Evolutionary conservation across 2,329 filamentous ascomycete species (phyloP), one percentile per base, ranked within the genome.

Genomic region (Daldinia sp.): DNA sequence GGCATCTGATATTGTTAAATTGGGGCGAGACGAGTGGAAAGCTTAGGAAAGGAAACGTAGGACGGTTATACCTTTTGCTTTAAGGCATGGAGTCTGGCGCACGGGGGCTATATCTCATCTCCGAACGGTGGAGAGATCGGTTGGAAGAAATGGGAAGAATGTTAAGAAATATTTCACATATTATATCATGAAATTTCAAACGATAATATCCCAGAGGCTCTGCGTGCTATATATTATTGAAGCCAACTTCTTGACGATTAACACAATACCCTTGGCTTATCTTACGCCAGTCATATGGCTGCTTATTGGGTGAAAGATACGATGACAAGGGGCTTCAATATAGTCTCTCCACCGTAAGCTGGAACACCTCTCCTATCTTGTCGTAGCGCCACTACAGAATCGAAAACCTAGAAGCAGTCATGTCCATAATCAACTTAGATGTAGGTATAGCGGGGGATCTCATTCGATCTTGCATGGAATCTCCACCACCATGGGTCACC

Each of bases 11-110:
- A 91, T 94, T 74, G 79, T 93, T n/a, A 84, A 82, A 72, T 77
- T 92, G 68, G 92, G 91, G n/a, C 85, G 85, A 73, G 85, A 84
- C 20, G 88, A 88, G 79, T 87, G 83, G 85, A 81, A 81, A 70
- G 57, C 64, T 10, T 74, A 60, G 63, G 13, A 2, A n/a, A 13
- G 26, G 33, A 30, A n/a, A 50, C 7, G 28, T n/a, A 13, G 20
- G 30, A 26, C 9, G 4, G 18, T 18, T 60, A 41, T 30, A 55
- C 42, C 51, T 46, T 42, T 33, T 44, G 33, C 10, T 35, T 41
- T 20, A 20, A 6, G 28, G 54, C 44, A 44, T 55, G 63, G 62
- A 30, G 59, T 66, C 7, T 56, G 62, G 66, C 54, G 53, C 41
- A 30, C 51, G 35, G 39, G 35, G 39, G 39, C 35, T 53, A 39